These are phyloP conservation scores for Ogataea methanolica DNA, from an alignment of 805 yeast genomes.

Conservation along the genomic window DNA sequence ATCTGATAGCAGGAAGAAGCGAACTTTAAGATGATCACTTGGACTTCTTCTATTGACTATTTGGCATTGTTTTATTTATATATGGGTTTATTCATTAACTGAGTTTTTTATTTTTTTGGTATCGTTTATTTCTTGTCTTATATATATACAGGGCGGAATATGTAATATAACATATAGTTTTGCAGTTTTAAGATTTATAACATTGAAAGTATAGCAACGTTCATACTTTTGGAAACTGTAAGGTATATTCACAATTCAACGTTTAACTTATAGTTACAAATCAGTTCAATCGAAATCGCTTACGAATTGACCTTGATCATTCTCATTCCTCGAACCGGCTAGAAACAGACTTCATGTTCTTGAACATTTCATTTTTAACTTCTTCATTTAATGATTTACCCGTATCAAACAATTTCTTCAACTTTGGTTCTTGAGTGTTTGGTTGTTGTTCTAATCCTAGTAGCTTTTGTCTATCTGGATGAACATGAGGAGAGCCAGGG, in stretches of 20 bases:
- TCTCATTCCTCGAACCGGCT: slow-evolving; percentile 11
- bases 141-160: too few species aligned
- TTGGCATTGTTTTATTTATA: background rate
- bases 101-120: too few species aligned
- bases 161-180: too few species aligned
- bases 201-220: too few species aligned
- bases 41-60: background rate
- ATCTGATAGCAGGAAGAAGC: slow-evolving; percentile 30
- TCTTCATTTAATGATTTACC: slow-evolving; percentile 23
- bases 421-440: background rate
- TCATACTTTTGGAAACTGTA: too few species aligned
- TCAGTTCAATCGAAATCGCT: too few species aligned
- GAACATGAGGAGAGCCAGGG: background rate
- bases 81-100: background rate
- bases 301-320: too few species aligned
- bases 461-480: background rate
- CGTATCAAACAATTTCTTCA: slow-evolving; percentile 19
- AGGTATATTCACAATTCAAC: too few species aligned
- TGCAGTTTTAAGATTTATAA: too few species aligned
- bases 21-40: background rate
- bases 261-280: too few species aligned
- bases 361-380: slow-evolving; percentile 21
- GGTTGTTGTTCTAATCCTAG: background rate
- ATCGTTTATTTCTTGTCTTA: too few species aligned
- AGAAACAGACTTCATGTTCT: slow-evolving; percentile 9